These are phyloP conservation scores for Calonectria pseudoturangicola DNA, from an alignment of 2,329 filamentous ascomycete species.

Conservation along the genomic window DNA sequence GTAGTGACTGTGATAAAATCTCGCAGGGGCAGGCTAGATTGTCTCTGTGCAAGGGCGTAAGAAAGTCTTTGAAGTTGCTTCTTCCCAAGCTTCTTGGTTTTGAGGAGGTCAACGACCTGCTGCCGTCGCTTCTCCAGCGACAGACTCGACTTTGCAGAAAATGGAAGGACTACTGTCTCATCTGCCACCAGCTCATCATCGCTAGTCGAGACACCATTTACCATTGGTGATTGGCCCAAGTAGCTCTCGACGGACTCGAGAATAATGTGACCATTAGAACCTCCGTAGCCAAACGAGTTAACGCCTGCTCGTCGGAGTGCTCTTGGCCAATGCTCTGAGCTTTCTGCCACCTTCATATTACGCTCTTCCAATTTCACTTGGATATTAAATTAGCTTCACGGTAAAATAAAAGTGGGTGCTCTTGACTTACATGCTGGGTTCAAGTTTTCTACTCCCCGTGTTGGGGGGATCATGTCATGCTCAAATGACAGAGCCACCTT, in stretches of 20 bases:
- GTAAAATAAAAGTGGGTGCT: not conserved
- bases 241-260: slow-evolving; percentile 7
- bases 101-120: not conserved
- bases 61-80: not conserved
- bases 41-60: not conserved
- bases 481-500: slow-evolving; percentile 13
- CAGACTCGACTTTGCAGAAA: not conserved
- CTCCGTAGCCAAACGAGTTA: slow-evolving; percentile 17
- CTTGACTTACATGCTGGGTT: not conserved
- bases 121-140: slow-evolving; percentile 18
- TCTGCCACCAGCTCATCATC: not conserved
- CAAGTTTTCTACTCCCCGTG: not conserved
- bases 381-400: not conserved
- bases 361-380: not conserved
- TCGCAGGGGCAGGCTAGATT: not conserved
- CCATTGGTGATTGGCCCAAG: not conserved
- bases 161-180: slow-evolving; percentile 5
- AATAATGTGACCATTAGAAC: slow-evolving; percentile 8
- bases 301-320: slow-evolving; percentile 3
- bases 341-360: slow-evolving; percentile 1
- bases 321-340: slow-evolving; percentile 5
- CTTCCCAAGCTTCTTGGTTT: not conserved
- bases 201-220: not conserved
- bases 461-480: slow-evolving; percentile 1
- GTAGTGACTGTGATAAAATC: slow-evolving; percentile 7